Evolutionary conservation across 345 rosid genomes (phyloP), one percentile per base, ranked within the genome.

Genomic region (Lumnitzera littorea): DNA sequence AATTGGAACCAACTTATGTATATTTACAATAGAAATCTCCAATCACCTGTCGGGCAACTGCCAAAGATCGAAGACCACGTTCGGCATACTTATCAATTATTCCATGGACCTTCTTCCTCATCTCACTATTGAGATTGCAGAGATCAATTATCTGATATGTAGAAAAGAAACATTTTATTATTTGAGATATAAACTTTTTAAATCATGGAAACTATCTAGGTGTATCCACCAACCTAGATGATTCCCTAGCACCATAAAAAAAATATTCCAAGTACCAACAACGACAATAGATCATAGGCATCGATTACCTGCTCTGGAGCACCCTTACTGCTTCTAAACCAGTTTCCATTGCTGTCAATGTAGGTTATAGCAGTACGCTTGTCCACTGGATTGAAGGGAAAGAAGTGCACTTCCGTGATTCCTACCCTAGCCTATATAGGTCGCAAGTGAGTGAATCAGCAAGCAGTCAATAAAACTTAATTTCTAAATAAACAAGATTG

Each of bases 361-460:
- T 79, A 79, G 54, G 84, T 76, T 52, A 79, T 76, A 4, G 84
- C 80, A 24, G 84, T 79, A 56, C 84, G 78, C 70, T 79, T 79
- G 23, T 73, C 84, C 14, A 76, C 80, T 0, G 80, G 84, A 46
- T 79, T 79, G 72, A 79, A 79, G n/a, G 84, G 84, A 12, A 79
- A 58, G 70, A 79, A 79, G 68, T 79, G 84, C 27, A 68, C 80
- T 67, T 79, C 84, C 5, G 75, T 70, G 47, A 76, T 64, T 47
- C 76, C 80, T 11, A 74, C 78, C 62, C 84, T 73, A 53, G 84
- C 84, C 68, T 65, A 56, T 51, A 31, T 4, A 8, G 24, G 13
- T 23, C 24, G 56, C 11, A 36, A 7, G 43, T 9, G 43, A 9
- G 43, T 36, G 7, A 36, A 36, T 36, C 43, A 36, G 7, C 7